These are phyloP conservation scores for Cydonia oblonga DNA, from an alignment of 331 rosid genomes.

Conservation along the genomic window DNA sequence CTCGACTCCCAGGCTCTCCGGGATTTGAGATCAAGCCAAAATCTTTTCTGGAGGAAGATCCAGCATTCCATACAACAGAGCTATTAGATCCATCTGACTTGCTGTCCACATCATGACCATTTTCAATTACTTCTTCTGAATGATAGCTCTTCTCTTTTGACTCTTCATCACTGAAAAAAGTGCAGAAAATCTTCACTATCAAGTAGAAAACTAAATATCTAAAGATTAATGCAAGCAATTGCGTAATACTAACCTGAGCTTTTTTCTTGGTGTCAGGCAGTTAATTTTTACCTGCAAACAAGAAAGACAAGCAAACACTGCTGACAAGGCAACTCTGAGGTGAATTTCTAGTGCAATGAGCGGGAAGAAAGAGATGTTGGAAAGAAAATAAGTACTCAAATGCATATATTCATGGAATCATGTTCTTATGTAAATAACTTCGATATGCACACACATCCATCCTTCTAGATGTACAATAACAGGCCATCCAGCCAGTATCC, in stretches of 20 bases:
- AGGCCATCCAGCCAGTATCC: not conserved
- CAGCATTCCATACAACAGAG: constrained; percentile 19
- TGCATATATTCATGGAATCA: not conserved
- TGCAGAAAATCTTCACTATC: constrained; percentile 4
- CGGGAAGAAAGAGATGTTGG: not conserved
- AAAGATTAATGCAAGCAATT: not conserved
- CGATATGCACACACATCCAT: not conserved
- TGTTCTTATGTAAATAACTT: not conserved
- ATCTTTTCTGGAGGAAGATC: constrained; percentile 33
- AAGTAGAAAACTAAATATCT: not conserved
- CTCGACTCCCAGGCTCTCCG: constrained; percentile 40
- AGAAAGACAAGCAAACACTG: not conserved
- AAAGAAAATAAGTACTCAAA: not conserved
- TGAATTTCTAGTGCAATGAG: not conserved
- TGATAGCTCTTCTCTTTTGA: constrained; percentile 13
- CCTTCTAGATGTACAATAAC: not conserved
- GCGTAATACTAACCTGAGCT: constrained; percentile 20
- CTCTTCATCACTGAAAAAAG: constrained; percentile 24
- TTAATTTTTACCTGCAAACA: constrained; percentile 41
- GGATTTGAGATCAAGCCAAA: constrained; percentile 31
- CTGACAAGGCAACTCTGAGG: not conserved
- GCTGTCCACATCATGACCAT: constrained; percentile 17
- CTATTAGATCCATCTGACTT: constrained; percentile 29
- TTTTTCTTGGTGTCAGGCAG: constrained; percentile 31
- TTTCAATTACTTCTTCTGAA: constrained; percentile 13